Conservation (phyloP, 2,329 filamentous ascomycete genomes). For the Neurospora sp. region DNA sequence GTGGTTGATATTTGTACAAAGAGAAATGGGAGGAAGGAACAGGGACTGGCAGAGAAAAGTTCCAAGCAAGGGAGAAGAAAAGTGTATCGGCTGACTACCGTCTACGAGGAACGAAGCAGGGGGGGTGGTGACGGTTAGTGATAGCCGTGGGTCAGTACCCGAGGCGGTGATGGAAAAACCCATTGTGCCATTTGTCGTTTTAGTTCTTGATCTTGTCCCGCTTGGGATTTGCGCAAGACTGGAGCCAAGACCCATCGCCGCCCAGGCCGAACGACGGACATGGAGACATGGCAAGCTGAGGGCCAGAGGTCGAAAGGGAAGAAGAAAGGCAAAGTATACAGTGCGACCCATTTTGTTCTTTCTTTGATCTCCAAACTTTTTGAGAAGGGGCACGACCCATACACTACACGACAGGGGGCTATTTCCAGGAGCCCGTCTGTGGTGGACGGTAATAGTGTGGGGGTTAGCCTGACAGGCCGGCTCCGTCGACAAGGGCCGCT, state of each 20-base stretch:
- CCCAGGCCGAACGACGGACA: slow-evolving; percentile 10
- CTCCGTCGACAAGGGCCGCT: slow-evolving; percentile 8
- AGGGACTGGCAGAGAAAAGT: neutral
- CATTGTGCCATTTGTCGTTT: slow-evolving; percentile 8
- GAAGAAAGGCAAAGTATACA: neutral
- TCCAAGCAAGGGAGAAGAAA: slow-evolving; percentile 5
- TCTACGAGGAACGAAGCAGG: slow-evolving; percentile 7
- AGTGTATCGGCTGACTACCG: neutral
- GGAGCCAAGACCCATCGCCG: slow-evolving; percentile 7
- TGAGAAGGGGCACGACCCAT: slow-evolving; percentile 10
- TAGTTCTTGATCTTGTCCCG: slow-evolving; percentile 6
- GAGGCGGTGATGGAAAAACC: slow-evolving; percentile 7
- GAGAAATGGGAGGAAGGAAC: slow-evolving; percentile 2
- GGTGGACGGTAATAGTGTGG: slow-evolving; percentile 16
- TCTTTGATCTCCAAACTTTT: neutral
- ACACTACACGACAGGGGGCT: too few species aligned
- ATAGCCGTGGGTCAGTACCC: slow-evolving; percentile 12
- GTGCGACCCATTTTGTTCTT: neutral
- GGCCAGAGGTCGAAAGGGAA: slow-evolving; percentile 3
- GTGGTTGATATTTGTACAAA: slow-evolving; percentile 18
- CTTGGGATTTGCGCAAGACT: slow-evolving; percentile 1
- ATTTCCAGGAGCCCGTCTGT: slow-evolving; percentile 10
- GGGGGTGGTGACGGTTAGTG: slow-evolving; percentile 6
- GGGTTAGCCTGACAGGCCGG: slow-evolving; percentile 14
- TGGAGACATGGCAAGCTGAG: slow-evolving; percentile 11